Evolutionary conservation across 139 green algal genomes (phyloP), one percentile per base, ranked within the genome.

Genomic region (Chlamydomonas schloesseri): DNA sequence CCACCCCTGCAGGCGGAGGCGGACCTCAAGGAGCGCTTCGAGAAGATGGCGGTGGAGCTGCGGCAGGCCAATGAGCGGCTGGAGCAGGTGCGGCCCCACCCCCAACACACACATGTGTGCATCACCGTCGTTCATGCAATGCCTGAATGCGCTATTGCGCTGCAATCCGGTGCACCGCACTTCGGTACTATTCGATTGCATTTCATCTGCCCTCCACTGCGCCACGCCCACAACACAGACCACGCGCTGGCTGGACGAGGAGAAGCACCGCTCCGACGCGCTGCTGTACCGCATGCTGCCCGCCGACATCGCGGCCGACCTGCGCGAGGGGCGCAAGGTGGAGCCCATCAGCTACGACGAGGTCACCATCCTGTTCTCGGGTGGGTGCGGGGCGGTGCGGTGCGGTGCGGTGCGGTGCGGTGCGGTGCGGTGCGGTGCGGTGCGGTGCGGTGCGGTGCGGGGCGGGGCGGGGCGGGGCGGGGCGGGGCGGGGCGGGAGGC

Each of bases 241-340:
- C 58, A 89, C 88, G 15, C 71, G 70, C 21, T 88, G 69, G 68
- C 82, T 92, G 62, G 85, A 91, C 23, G 82, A 89, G 72, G 90
- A 93, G 57, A 87, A 88, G 90, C 65, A 50, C 15, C 78, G 86
- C 21, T 84, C 76, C 24, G 90, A 93, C 29, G 90, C 86, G n/a
- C 82, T 93, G 82, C 74, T 93, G 72, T 87, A 92, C 73, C 90
- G 90, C 82, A 93, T 93, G 90, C 83, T 74, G 37, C 80, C 80
- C 11, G 80, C 80, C 36, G 80, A 86, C 65, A 86, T 86, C 34
- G 80, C 80, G 47, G 58, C 37, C n/a, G 78, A 86, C 69, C 80
- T 86, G 80, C 80, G 80, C 67, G 53, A 78, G 34, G 80, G 80
- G 31, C 68, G 67, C 34, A 60, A 70, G 33, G 80, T 86, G 80